phyloP scores from a whole-genome alignment of 2,329 filamentous ascomycete species.

The Talaromyces verruculosus region DNA sequence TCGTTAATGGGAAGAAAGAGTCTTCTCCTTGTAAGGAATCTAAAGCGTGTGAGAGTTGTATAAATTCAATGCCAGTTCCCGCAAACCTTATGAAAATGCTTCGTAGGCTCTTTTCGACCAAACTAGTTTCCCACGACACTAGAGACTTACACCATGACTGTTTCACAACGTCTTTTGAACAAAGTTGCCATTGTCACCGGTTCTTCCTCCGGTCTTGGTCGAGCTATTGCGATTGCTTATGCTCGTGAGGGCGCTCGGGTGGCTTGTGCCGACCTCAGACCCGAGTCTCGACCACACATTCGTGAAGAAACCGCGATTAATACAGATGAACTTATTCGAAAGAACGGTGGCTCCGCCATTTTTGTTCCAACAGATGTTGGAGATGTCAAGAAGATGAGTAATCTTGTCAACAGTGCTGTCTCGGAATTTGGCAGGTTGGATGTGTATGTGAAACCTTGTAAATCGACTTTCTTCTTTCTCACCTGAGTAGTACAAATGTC shows the following conservation, averaged over 20 bases:
- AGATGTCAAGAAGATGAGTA: slow-evolving; percentile 37
- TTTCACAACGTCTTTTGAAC: neutral
- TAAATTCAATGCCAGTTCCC: neutral
- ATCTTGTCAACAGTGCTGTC: slow-evolving; percentile 39
- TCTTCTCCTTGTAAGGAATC: neutral
- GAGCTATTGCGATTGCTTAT: slow-evolving; percentile 25
- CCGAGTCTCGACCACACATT: slow-evolving; percentile 14
- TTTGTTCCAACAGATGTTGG: slow-evolving; percentile 50
- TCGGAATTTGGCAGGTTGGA: slow-evolving; percentile 20
- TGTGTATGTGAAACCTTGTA: neutral
- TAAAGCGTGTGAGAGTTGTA: neutral
- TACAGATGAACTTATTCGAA: slow-evolving; percentile 44
- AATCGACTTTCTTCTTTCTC: neutral
- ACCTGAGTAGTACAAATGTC: neutral
- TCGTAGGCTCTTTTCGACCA: neutral
- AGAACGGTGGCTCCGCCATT: slow-evolving; percentile 38
- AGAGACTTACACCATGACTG: neutral
- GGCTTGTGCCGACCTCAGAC: slow-evolving; percentile 25
- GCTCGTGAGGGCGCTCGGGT: slow-evolving; percentile 27
- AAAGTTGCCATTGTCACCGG: slow-evolving; percentile 27
- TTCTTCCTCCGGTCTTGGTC: slow-evolving; percentile 25
- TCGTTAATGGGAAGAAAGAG: neutral
- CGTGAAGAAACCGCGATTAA: slow-evolving; percentile 26
- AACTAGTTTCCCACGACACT: neutral
- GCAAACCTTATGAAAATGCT: neutral